Conservation (phyloP, 306 rosid species). For the Adenanthera pavonina region DNA sequence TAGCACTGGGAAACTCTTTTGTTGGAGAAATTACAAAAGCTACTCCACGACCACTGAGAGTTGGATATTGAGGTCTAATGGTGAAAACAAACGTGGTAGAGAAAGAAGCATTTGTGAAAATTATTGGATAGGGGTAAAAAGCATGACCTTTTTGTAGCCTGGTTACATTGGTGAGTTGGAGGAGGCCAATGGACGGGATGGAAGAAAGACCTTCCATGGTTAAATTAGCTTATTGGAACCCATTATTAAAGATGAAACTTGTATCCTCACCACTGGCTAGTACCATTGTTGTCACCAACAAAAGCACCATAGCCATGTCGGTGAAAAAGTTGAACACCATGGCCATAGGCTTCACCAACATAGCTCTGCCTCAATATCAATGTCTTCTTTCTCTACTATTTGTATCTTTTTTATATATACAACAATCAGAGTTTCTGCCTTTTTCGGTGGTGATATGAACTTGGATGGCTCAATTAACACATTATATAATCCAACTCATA, state of each 20-base stretch:
- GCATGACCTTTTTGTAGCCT: constrained; percentile 52
- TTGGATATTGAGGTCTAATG: constrained; percentile 39
- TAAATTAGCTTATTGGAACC: background rate
- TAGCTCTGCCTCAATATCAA: background rate
- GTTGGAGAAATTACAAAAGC: constrained; percentile 63
- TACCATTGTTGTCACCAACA: background rate
- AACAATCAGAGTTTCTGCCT: too few relatives aligned
- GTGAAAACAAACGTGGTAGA: constrained; percentile 70
- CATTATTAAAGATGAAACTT: background rate
- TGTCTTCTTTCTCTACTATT: too few relatives aligned
- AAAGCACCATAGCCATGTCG: background rate
- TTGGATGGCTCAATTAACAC: too few relatives aligned
- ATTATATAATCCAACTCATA: too few relatives aligned
- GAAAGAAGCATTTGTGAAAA: constrained; percentile 63
- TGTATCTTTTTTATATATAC: too few relatives aligned
- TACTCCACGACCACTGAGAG: constrained; percentile 58
- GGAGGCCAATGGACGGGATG: constrained; percentile 50
- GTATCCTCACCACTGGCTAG: background rate
- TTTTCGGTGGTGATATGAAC: too few relatives aligned
- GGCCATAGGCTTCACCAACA: background rate
- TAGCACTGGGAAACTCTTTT: constrained; percentile 46
- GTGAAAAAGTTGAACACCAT: background rate
- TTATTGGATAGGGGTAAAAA: constrained; percentile 53
- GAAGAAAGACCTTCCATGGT: constrained; percentile 54
- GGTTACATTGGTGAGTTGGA: constrained; percentile 59